A percentile compares a stretch with the other conserved stretches of the same genome.
Evolutionary conservation across 2,329 filamentous ascomycete species (phyloP).

Genomic region (Microdochium trichocladiopsis): DNA sequence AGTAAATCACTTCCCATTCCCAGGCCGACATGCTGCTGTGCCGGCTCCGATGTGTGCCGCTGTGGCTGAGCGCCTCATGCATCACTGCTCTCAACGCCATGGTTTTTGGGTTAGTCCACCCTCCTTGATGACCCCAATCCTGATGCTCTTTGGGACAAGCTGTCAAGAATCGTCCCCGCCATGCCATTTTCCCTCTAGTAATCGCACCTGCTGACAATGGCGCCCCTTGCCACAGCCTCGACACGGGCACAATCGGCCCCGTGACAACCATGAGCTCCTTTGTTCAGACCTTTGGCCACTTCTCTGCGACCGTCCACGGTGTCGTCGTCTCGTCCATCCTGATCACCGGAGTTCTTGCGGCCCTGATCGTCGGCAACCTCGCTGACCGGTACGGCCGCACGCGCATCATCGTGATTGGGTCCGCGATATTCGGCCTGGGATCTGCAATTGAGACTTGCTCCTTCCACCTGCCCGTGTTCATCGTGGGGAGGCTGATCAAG

Average conservation of each 20-base stretch:
- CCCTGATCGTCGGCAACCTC: slow-evolving; percentile 49
- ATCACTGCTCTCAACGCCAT: neutral
- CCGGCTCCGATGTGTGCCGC: neutral
- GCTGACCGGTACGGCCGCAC: slow-evolving; percentile 46
- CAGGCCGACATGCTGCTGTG: neutral
- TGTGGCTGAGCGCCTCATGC: neutral
- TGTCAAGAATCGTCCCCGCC: neutral
- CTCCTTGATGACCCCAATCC: neutral
- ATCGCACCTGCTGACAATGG: neutral
- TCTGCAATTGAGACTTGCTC: slow-evolving; percentile 12
- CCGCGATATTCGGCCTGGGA: slow-evolving; percentile 36
- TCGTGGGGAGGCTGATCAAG: slow-evolving; percentile 42
- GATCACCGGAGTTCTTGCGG: slow-evolving; percentile 51
- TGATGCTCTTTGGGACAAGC: neutral
- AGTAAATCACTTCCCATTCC: neutral
- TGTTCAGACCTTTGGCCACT: slow-evolving; percentile 38
- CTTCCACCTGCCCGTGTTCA: slow-evolving; percentile 14
- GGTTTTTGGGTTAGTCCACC: neutral
- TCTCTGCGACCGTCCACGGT: slow-evolving; percentile 49
- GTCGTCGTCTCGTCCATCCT: slow-evolving; percentile 54
- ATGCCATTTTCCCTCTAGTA: neutral
- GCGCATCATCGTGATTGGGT: slow-evolving; percentile 40
- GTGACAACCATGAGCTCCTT: slow-evolving; percentile 52
- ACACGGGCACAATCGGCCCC: slow-evolving; percentile 52
- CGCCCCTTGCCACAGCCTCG: slow-evolving; percentile 12